phyloP scores from a whole-genome alignment of 306 rosid species.

The Quercus engelmannii region DNA sequence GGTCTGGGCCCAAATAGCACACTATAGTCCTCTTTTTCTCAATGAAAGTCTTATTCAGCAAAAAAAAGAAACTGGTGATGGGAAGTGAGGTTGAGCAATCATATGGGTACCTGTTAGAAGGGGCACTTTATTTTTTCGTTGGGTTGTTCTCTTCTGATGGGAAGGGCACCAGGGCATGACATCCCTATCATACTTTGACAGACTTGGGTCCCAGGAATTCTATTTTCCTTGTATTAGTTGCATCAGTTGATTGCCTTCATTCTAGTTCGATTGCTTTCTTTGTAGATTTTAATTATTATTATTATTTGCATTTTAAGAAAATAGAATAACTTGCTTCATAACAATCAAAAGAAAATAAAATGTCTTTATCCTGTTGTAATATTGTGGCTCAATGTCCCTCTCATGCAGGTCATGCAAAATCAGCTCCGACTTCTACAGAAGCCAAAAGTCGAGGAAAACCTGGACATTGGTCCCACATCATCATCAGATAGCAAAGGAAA shows the following conservation, averaged over 20 bases:
- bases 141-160: too few species aligned
- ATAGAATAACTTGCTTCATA: not conserved
- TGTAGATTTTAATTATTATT: not conserved
- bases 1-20: too few species aligned
- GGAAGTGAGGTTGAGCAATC: too few species aligned
- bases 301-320: not conserved
- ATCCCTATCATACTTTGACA: not conserved
- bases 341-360: not conserved
- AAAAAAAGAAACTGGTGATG: too few species aligned
- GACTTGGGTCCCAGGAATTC: not conserved
- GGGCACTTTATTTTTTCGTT: too few species aligned
- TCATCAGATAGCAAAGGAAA: constrained; percentile 55
- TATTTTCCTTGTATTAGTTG: not conserved
- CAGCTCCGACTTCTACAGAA: constrained; percentile 58
- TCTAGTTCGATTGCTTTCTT: not conserved
- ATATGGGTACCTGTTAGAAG: too few species aligned
- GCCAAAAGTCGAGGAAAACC: constrained; percentile 29
- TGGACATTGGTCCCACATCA: constrained; percentile 19
- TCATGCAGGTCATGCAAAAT: constrained; percentile 54
- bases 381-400: not conserved
- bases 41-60: too few species aligned
- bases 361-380: not conserved
- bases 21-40: too few species aligned
- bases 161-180: not conserved
- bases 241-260: not conserved